Conservation (phyloP, 345 rosid genomes). For the Fremontodendron californicum region DNA sequence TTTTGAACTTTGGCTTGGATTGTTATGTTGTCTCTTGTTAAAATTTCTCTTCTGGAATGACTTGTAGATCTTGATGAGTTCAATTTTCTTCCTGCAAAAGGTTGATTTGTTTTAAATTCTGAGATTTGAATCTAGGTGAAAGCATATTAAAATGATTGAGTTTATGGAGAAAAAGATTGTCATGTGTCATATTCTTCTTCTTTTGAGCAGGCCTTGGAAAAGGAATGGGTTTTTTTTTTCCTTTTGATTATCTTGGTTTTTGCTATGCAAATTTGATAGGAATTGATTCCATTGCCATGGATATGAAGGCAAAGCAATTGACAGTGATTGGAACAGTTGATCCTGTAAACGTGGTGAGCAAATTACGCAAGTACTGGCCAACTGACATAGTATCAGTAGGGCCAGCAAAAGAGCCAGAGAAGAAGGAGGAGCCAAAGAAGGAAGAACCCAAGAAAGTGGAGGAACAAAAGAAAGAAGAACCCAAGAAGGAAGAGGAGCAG, state of each 20-base stretch:
- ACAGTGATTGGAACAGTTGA: constrained; percentile 77
- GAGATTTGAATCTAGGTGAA: neutral
- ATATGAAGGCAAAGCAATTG: constrained; percentile 70
- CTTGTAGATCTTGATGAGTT: neutral
- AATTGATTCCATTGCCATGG: constrained; percentile 76
- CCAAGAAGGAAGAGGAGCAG: constrained; percentile 47
- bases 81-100: neutral
- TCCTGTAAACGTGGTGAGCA: constrained; percentile 68
- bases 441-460: constrained; percentile 65
- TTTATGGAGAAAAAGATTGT: neutral
- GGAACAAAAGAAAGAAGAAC: constrained; percentile 37
- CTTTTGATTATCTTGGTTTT: neutral
- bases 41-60: neutral
- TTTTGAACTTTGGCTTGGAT: neutral
- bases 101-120: neutral
- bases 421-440: constrained; percentile 58
- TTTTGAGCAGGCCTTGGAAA: neutral
- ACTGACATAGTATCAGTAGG: constrained; percentile 72
- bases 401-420: constrained; percentile 82
- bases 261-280: constrained; percentile 31
- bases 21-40: neutral
- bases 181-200: neutral
- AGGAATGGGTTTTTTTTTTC: neutral
- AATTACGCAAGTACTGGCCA: constrained; percentile 75
- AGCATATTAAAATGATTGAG: neutral